A percentile compares a stretch with the other conserved stretches of the same genome.
These are phyloP conservation scores for Epichloe sibirici DNA, from an alignment of 2,329 filamentous ascomycete genomes.

Conservation along the genomic window DNA sequence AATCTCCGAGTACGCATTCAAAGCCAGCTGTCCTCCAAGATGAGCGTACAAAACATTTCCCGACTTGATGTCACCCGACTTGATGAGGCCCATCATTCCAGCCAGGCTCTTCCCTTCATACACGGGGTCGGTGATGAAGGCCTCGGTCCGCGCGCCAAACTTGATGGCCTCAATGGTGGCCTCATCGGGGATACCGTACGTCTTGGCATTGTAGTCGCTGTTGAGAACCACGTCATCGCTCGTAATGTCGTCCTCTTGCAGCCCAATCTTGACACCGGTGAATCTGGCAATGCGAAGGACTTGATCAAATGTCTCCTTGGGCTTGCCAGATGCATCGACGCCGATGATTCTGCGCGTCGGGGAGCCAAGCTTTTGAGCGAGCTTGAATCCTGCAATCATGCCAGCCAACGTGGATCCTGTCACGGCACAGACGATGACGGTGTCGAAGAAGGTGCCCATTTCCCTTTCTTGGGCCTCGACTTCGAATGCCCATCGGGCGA, in stretches of 20 bases:
- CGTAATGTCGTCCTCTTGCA: constrained; percentile 45
- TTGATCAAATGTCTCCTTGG: constrained; percentile 47
- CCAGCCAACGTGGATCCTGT: constrained; percentile 61
- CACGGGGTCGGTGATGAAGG: constrained; percentile 62
- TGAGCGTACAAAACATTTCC: constrained; percentile 64
- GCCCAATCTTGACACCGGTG: constrained; percentile 51
- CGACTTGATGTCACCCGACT: constrained; percentile 45
- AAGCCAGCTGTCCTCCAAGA: constrained; percentile 55
- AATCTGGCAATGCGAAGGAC: constrained; percentile 53
- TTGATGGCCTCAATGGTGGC: constrained; percentile 56
- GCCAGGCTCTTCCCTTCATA: constrained; percentile 68
- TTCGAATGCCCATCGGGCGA: constrained; percentile 60
- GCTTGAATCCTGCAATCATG: constrained; percentile 61
- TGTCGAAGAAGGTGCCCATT: constrained; percentile 53
- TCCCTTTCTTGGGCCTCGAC: constrained; percentile 50
- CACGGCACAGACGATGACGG: constrained; percentile 56
- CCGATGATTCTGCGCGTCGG: constrained; percentile 46
- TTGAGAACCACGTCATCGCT: constrained; percentile 47
- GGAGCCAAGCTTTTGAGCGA: constrained; percentile 36
- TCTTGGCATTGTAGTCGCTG: constrained; percentile 47
- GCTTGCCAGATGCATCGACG: constrained; percentile 41
- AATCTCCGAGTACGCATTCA: constrained; percentile 42
- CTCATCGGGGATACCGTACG: constrained; percentile 56
- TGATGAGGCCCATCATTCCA: constrained; percentile 57
- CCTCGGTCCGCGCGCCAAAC: constrained; percentile 56